A percentile compares a stretch with the other conserved stretches of the same genome.
Conservation (phyloP, 192 early-diverging fungal species). For the Coemansia sp. region DNA sequence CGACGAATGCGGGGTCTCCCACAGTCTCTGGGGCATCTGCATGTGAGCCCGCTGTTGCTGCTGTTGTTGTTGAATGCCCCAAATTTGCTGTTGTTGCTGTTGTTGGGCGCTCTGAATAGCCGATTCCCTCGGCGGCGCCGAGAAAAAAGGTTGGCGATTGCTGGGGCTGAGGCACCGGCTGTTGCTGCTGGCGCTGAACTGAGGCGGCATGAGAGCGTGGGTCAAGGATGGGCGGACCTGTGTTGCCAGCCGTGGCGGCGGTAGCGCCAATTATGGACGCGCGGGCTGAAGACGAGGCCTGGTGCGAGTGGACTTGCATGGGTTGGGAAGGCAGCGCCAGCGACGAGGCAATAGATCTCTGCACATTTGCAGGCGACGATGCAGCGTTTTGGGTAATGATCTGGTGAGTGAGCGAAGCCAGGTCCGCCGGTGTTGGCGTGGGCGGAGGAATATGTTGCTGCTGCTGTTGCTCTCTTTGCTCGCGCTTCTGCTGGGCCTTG, state of each 20-base stretch:
- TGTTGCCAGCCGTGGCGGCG: too few relatives aligned
- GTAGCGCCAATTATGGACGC: slow-evolving; percentile 10
- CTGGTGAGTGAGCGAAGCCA: slow-evolving; percentile 42
- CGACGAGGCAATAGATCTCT: slow-evolving; percentile 28
- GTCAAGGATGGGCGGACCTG: slow-evolving; percentile 24
- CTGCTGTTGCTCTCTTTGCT: slow-evolving; percentile 13
- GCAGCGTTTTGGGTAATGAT: slow-evolving; percentile 36
- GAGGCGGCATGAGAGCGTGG: slow-evolving; percentile 15
- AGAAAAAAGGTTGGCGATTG: slow-evolving; percentile 49
- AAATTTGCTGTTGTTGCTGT: slow-evolving; percentile 25
- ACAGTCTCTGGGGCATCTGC: slow-evolving; percentile 23
- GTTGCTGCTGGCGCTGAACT: slow-evolving; percentile 27
- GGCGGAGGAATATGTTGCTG: slow-evolving; percentile 12
- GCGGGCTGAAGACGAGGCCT: slow-evolving; percentile 5
- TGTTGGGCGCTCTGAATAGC: slow-evolving; percentile 47
- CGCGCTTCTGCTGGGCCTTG: slow-evolving; percentile 25
- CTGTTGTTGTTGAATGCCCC: slow-evolving; percentile 20
- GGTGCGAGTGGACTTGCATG: slow-evolving; percentile 31
- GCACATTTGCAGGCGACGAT: slow-evolving; percentile 21
- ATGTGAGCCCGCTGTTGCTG: slow-evolving; percentile 18
- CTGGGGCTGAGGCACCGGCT: slow-evolving; percentile 34
- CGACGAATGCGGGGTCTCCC: slow-evolving; percentile 22
- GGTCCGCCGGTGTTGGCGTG: slow-evolving; percentile 30
- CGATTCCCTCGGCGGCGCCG: slow-evolving; percentile 53
- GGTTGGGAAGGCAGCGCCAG: slow-evolving; percentile 35